phyloP scores from a whole-genome alignment of 768 basidiomycete species.

The Psilocybe cubensis region DNA sequence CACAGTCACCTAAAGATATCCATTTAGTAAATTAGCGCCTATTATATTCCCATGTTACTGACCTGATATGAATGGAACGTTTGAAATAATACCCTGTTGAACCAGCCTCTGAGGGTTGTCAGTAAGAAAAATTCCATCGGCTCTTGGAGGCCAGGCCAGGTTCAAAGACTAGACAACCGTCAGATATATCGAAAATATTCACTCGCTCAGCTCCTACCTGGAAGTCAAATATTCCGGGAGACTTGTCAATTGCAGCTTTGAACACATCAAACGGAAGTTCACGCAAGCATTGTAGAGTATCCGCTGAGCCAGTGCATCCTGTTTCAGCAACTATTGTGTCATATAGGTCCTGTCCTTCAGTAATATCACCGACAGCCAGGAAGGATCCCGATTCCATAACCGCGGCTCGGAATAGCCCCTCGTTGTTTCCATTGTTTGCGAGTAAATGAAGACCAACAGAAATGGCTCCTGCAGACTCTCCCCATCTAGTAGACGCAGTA shows the following conservation, averaged over 20 bases:
- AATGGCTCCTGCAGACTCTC: slow-evolving; percentile 54
- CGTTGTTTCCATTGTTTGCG: slow-evolving; percentile 45
- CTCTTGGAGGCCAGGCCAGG: slow-evolving; percentile 51
- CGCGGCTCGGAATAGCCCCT: slow-evolving; percentile 50
- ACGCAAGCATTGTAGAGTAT: slow-evolving; percentile 47
- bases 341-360: slow-evolving; percentile 47
- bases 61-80: slow-evolving; percentile 54
- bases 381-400: slow-evolving; percentile 51
- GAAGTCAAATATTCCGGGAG: slow-evolving; percentile 42
- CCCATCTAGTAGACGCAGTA: slow-evolving; percentile 35
- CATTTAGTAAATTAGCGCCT: neutral
- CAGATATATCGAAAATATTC: neutral
- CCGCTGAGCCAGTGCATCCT: slow-evolving; percentile 31
- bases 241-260: slow-evolving; percentile 41
- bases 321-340: slow-evolving; percentile 41
- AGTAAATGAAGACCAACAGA: slow-evolving; percentile 55
- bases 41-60: neutral
- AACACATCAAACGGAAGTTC: slow-evolving; percentile 36
- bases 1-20: slow-evolving; percentile 30
- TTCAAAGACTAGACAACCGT: slow-evolving; percentile 16
- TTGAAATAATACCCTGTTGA: slow-evolving; percentile 45
- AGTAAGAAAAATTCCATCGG: slow-evolving; percentile 52
- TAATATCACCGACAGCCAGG: slow-evolving; percentile 45
- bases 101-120: slow-evolving; percentile 48
- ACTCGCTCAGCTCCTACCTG: slow-evolving; percentile 29